phyloP scores from a whole-genome alignment of 805 yeast genomes.

The Candida montana region DNA sequence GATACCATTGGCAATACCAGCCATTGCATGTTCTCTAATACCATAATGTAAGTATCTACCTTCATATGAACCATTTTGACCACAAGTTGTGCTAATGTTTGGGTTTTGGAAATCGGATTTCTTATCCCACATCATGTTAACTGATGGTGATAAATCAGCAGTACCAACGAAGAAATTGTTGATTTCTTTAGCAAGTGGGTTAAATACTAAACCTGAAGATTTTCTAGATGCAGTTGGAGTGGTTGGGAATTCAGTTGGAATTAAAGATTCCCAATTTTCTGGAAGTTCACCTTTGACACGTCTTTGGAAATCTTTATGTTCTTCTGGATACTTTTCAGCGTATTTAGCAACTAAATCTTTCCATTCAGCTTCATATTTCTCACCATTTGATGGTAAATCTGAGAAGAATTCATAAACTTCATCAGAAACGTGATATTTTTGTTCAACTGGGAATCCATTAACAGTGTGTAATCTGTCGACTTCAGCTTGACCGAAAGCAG shows the following conservation, averaged over 20 bases:
- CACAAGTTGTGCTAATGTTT: constrained; percentile 43
- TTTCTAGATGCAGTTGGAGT: constrained; percentile 90
- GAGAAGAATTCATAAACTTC: constrained; percentile 73
- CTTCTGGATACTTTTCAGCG: constrained; percentile 63
- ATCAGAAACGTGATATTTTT: constrained; percentile 71
- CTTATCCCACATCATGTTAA: constrained; percentile 81
- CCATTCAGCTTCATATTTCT: constrained; percentile 72
- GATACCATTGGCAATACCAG: constrained; percentile 96
- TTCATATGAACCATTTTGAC: constrained; percentile 58
- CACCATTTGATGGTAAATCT: constrained; percentile 53
- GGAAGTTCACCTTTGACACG: constrained; percentile 78
- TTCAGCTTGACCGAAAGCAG: constrained; percentile 49
- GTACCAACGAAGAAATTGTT: constrained; percentile 97
- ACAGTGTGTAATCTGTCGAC: constrained; percentile 65
- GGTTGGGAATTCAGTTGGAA: constrained; percentile 58
- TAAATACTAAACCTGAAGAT: constrained; percentile 76
- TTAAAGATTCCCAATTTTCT: constrained; percentile 65
- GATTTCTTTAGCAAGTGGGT: constrained; percentile 50
- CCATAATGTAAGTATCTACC: constrained; percentile 97
- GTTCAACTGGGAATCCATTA: constrained; percentile 89
- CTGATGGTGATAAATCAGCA: constrained; percentile 93
- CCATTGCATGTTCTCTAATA: constrained; percentile 99
- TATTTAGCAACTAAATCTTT: constrained; percentile 56
- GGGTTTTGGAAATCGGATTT: constrained; percentile 90
- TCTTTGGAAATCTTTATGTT: constrained; percentile 74